Evolutionary conservation across 164 flowering plant genomes (phyloP).

Genomic region (Chloranthus sessilifolius): DNA sequence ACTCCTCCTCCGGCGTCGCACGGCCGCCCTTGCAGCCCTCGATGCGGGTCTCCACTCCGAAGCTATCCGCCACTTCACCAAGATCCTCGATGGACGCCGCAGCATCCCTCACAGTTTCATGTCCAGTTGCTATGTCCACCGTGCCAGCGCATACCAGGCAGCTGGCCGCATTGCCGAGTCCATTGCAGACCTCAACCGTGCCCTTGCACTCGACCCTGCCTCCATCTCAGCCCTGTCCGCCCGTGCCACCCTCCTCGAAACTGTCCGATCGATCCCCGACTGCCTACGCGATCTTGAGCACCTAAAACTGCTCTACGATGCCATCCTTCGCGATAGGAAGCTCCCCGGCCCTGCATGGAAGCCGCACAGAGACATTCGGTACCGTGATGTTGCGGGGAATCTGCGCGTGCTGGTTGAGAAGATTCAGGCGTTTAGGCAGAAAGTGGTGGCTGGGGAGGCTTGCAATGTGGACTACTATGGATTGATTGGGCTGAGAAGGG

Average conservation of each 20-base stretch:
- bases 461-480: constrained; percentile 76
- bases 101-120: constrained; percentile 82
- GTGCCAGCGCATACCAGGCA: constrained; percentile 64
- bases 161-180: constrained; percentile 81
- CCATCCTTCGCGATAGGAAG: constrained; percentile 72
- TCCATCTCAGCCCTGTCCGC: constrained; percentile 67
- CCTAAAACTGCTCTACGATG: constrained; percentile 71
- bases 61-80: constrained; percentile 87
- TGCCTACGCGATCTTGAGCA: constrained; percentile 90
- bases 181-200: constrained; percentile 78
- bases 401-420: constrained; percentile 46
- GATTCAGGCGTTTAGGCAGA: constrained; percentile 58
- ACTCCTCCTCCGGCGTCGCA: constrained; percentile 78
- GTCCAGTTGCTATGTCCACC: constrained; percentile 77
- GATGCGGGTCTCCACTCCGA: constrained; percentile 90
- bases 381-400: constrained; percentile 67
- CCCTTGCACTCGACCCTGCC: constrained; percentile 72
- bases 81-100: constrained; percentile 81
- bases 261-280: constrained; percentile 72
- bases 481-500: constrained; percentile 74
- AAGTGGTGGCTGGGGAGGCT: constrained; percentile 60
- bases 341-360: constrained; percentile 87
- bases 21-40: constrained; percentile 87
- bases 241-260: constrained; percentile 63
- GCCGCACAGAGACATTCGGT: constrained; percentile 40